Percentiles rank a stretch among this genome's conserved stretches.
Conservation (phyloP, 768 basidiomycete genomes). For the Scleroderma citrinum region DNA sequence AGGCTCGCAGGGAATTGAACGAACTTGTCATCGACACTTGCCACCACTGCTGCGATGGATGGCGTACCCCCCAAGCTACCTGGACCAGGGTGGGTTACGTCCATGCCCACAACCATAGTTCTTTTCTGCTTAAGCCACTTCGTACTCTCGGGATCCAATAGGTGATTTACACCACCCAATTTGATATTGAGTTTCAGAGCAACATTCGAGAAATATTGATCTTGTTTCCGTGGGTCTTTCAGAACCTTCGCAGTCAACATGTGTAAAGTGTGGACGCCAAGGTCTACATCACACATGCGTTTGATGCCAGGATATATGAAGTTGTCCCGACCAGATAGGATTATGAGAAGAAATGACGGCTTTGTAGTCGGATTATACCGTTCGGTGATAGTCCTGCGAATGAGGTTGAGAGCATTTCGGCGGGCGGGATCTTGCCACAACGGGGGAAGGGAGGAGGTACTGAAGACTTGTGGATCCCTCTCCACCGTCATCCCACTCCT, state of each 20-base stretch:
- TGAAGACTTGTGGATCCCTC: slow-evolving; percentile 31
- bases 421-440: slow-evolving; percentile 30
- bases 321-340: slow-evolving; percentile 64
- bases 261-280: slow-evolving; percentile 75
- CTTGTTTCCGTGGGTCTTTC: slow-evolving; percentile 48
- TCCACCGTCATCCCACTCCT: slow-evolving; percentile 51
- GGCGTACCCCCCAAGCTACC: slow-evolving; percentile 65
- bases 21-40: slow-evolving; percentile 61
- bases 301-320: slow-evolving; percentile 80
- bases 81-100: slow-evolving; percentile 77
- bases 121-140: slow-evolving; percentile 57
- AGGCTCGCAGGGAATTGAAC: slow-evolving; percentile 77
- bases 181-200: slow-evolving; percentile 81
- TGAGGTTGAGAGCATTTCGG: slow-evolving; percentile 31
- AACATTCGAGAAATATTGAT: slow-evolving; percentile 80
- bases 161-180: slow-evolving; percentile 77
- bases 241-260: slow-evolving; percentile 63
- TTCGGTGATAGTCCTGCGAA: slow-evolving; percentile 36
- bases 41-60: slow-evolving; percentile 80
- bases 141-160: slow-evolving; percentile 53
- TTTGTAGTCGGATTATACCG: slow-evolving; percentile 25
- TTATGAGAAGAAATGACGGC: slow-evolving; percentile 64
- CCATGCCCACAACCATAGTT: slow-evolving; percentile 84
- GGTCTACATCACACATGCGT: slow-evolving; percentile 62
- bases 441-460: slow-evolving; percentile 15